phyloP scores from a whole-genome alignment of 2,329 filamentous ascomycete genomes.

The Ceratocystis smalleyi region DNA sequence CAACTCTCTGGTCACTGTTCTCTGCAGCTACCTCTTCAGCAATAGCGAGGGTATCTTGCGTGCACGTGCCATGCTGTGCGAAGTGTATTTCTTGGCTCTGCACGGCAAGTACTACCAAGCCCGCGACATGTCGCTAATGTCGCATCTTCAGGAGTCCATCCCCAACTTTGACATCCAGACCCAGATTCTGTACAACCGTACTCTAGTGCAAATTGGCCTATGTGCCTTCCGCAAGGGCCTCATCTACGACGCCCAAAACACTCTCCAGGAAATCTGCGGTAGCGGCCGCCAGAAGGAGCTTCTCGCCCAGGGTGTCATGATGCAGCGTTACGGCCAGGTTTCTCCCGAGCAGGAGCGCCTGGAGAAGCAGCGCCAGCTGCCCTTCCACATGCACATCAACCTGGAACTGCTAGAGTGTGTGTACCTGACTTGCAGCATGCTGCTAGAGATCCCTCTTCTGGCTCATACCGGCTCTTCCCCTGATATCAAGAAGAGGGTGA shows the following conservation, averaged over 20 bases:
- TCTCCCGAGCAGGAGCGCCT: slow-evolving; percentile 95
- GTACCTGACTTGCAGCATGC: slow-evolving; percentile 97
- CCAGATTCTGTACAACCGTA: slow-evolving; percentile 97
- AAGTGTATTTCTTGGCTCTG: slow-evolving; percentile 94
- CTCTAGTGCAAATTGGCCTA: slow-evolving; percentile 90
- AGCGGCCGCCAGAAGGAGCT: slow-evolving; percentile 96
- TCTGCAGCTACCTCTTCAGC: slow-evolving; percentile 90
- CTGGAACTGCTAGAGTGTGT: slow-evolving; percentile 94
- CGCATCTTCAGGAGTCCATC: slow-evolving; percentile 94
- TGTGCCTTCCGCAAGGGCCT: slow-evolving; percentile 96
- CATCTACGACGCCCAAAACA: slow-evolving; percentile 94
- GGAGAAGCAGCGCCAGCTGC: slow-evolving; percentile 91
- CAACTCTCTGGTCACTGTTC: slow-evolving; percentile 59
- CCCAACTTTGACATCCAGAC: slow-evolving; percentile 90
- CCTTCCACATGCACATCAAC: slow-evolving; percentile 99
- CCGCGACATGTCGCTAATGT: slow-evolving; percentile 99
- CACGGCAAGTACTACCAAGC: slow-evolving; percentile 97
- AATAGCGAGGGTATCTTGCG: slow-evolving; percentile 92
- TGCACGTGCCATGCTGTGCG: slow-evolving; percentile 91
- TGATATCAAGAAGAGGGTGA: slow-evolving; percentile 91
- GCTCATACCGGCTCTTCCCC: slow-evolving; percentile 94
- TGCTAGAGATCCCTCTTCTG: slow-evolving; percentile 91
- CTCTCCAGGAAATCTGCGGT: slow-evolving; percentile 93
- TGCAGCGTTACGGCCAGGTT: slow-evolving; percentile 91
- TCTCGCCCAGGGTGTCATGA: slow-evolving; percentile 92